Conservation (phyloP, 2,329 filamentous ascomycete genomes). For the Cytospora piceae region DNA sequence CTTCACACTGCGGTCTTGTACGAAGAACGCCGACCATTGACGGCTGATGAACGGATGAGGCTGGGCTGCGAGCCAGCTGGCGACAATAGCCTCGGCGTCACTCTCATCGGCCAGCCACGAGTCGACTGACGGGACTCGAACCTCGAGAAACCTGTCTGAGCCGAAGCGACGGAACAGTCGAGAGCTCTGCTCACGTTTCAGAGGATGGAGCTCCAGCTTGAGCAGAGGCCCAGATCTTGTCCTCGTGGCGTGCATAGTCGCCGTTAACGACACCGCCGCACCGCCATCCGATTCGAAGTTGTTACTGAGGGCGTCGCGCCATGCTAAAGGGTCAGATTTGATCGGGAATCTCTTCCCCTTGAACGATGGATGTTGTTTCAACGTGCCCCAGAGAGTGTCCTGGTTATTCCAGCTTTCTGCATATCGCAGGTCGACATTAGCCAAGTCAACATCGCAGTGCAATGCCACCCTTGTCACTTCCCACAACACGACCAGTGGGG, state of each 20-base stretch:
- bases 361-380: constrained; percentile 39
- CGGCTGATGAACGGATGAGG: constrained; percentile 51
- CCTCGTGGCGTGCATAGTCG: constrained; percentile 17
- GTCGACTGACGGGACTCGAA: constrained; percentile 51
- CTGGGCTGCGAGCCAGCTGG: constrained; percentile 46
- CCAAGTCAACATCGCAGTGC: constrained; percentile 49
- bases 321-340: constrained; percentile 48
- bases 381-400: constrained; percentile 41
- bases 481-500: constrained; percentile 56
- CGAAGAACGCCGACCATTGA: constrained; percentile 53
- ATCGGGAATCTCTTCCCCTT: constrained; percentile 52
- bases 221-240: constrained; percentile 47
- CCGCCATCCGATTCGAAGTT: constrained; percentile 14
- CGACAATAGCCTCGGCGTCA: constrained; percentile 39
- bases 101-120: constrained; percentile 39
- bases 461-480: constrained; percentile 54
- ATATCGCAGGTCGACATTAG: constrained; percentile 43
- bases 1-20: constrained; percentile 43
- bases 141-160: constrained; percentile 60
- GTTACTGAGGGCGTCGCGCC: constrained; percentile 46
- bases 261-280: constrained; percentile 22
- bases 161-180: constrained; percentile 62
- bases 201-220: constrained; percentile 50
- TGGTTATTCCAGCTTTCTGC: constrained; percentile 50
- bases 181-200: constrained; percentile 54